phyloP scores from a whole-genome alignment of 2,329 filamentous ascomycete species.

The Tolypocladium pustulatum region DNA sequence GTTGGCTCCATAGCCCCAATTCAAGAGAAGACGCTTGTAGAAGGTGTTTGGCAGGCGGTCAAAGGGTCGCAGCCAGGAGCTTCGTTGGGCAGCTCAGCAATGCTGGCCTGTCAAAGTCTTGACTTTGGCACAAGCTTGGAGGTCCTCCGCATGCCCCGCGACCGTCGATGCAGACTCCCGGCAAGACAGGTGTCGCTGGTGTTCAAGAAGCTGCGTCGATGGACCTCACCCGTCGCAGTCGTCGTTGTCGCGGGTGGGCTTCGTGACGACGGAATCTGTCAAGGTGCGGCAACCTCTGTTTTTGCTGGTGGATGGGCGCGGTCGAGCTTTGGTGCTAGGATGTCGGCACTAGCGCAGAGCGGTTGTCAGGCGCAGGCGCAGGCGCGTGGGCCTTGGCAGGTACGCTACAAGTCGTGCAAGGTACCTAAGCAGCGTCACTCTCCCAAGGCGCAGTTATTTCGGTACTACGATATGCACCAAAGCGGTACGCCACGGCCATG shows the following conservation, averaged over 20 bases:
- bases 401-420: no score
- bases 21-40: background rate
- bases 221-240: background rate
- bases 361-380: background rate
- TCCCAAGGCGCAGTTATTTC: background rate
- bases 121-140: background rate
- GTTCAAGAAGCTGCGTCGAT: background rate
- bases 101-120: background rate
- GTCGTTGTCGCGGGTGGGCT: background rate
- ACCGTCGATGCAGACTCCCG: background rate
- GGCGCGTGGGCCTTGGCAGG: background rate
- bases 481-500: slow-evolving; percentile 2
- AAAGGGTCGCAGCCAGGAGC: background rate
- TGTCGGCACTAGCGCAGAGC: background rate
- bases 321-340: slow-evolving; percentile 3
- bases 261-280: background rate
- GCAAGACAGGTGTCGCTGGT: background rate
- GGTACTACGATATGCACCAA: slow-evolving; percentile 16
- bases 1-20: slow-evolving; percentile 13
- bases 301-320: slow-evolving; percentile 13
- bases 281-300: background rate
- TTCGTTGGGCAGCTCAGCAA: background rate
- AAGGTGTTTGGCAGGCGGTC: background rate
- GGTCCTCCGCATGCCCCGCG: background rate
- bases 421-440: background rate